Evolutionary conservation across 1,139 yeast genomes (phyloP), one percentile per base, ranked within the genome.

Genomic region (Kurtzmaniella quercitrusa): DNA sequence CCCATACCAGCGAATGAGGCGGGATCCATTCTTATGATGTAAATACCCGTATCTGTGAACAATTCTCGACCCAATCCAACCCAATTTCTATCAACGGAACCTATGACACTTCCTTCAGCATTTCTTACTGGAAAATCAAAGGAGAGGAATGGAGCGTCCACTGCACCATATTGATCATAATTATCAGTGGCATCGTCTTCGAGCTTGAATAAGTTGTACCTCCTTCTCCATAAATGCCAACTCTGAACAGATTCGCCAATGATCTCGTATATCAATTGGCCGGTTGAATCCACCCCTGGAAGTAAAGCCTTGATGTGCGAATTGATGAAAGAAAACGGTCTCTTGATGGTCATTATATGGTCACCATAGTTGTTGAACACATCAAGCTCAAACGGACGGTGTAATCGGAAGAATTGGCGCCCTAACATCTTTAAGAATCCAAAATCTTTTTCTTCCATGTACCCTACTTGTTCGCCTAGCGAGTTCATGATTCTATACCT

Each of bases 201-300:
- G 21, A 72, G 52, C 49, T 76, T 73, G 59, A 86, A 93, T 50
- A 93, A 67, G 56, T 89, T 88, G 61, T 93, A 93, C 42, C 83
- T 68, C 45, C 98, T 72, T 57, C 98, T 77, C 96, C 96, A 89
- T 41, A 84, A 68, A 65, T 91, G 98, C 97, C 97, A 93, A 51
- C 85, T 82, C 61, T 93, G 98, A 6, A 85, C 80, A 26, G 88
- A 78, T 57, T 91, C 97, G 0, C 98, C 98, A 30, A 91, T 68
- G 1, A 74, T 61, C 37, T 82, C 86, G 46, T 63, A 59, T 50
- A 72, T 67, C 8, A 64, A 53, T 33, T 61, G 52, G 39, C 71
- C 69, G 32, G 60, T 49, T 9, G 54, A 54, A 47, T 71, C 74
- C 38, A 60, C 60, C 0, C 78, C 76, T 0, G 95, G 95, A 39